A percentile compares a stretch with the other conserved stretches of the same genome.
These are phyloP conservation scores for Myriangium duriaei DNA, from an alignment of 2,329 filamentous ascomycete genomes.

Conservation along the genomic window DNA sequence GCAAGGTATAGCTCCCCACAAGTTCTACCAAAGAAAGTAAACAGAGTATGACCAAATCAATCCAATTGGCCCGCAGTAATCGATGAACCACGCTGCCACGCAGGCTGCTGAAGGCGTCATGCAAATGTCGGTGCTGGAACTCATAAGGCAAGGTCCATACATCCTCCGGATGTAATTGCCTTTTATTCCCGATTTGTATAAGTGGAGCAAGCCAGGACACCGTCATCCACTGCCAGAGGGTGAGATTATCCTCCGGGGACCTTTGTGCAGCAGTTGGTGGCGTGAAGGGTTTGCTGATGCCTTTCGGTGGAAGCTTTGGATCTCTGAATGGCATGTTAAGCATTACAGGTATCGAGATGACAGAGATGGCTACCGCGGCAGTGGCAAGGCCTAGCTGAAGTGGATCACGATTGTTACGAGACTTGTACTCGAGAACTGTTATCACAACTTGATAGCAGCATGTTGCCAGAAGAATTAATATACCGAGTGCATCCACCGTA, in stretches of 20 bases:
- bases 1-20: conserved; percentile 41
- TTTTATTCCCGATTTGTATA: conserved; percentile 49
- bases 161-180: conserved; percentile 63
- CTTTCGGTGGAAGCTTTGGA: conserved; percentile 38
- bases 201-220: conserved; percentile 73
- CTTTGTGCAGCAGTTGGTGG: conserved; percentile 49
- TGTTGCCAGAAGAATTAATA: not conserved
- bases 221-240: conserved; percentile 70
- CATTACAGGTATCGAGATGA: conserved; percentile 40
- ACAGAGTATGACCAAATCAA: conserved; percentile 61
- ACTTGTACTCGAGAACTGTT: not conserved
- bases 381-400: conserved; percentile 20
- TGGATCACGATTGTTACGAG: conserved; percentile 10
- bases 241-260: conserved; percentile 67
- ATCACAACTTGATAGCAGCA: not conserved
- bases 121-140: conserved; percentile 67
- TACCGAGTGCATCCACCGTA: not conserved
- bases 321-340: conserved; percentile 60
- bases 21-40: conserved; percentile 52
- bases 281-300: conserved; percentile 48
- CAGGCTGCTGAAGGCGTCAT: conserved; percentile 61
- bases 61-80: conserved; percentile 61
- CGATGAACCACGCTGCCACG: conserved; percentile 59
- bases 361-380: conserved; percentile 23
- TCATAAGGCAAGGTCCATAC: conserved; percentile 71